phyloP scores from a whole-genome alignment of 108 stramenopile species.

The Chaetoceros tenuissimus region DNA sequence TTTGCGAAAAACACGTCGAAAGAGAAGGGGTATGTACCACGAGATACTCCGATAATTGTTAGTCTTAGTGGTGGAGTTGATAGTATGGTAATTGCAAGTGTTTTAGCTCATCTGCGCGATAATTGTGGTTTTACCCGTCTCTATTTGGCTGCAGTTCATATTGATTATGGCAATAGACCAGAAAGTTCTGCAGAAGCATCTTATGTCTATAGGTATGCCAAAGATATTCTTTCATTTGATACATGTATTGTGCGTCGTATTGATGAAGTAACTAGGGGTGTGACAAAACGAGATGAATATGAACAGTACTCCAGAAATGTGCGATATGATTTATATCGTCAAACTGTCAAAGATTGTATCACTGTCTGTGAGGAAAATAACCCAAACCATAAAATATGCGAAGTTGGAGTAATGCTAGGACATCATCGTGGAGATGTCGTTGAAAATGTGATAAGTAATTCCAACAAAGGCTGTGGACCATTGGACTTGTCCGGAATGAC shows the following conservation, averaged over 20 bases:
- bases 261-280: conserved; percentile 85
- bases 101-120: conserved; percentile 52
- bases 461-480: conserved; percentile 85
- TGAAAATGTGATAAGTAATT: conserved; percentile 95
- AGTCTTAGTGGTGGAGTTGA: conserved; percentile 97
- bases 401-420: conserved; percentile 86
- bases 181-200: conserved; percentile 86
- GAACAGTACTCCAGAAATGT: conserved; percentile 80
- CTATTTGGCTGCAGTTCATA: conserved; percentile 66
- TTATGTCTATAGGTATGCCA: conserved; percentile 76
- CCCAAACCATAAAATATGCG: not conserved
- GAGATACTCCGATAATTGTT: conserved; percentile 42
- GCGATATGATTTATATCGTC: conserved; percentile 79
- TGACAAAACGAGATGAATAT: conserved; percentile 91
- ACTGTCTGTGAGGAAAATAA: not conserved
- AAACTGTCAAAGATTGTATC: conserved; percentile 23
- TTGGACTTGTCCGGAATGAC: conserved; percentile 87
- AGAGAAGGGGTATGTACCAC: not conserved
- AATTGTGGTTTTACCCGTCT: conserved; percentile 32
- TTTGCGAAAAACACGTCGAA: not conserved
- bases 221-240: conserved; percentile 28
- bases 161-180: conserved; percentile 95
- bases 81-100: conserved; percentile 92
- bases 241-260: conserved; percentile 46
- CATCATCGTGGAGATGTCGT: conserved; percentile 96